Evolutionary conservation across 2,329 filamentous ascomycete genomes (phyloP).

Genomic region (Clarireedia monteithiana): DNA sequence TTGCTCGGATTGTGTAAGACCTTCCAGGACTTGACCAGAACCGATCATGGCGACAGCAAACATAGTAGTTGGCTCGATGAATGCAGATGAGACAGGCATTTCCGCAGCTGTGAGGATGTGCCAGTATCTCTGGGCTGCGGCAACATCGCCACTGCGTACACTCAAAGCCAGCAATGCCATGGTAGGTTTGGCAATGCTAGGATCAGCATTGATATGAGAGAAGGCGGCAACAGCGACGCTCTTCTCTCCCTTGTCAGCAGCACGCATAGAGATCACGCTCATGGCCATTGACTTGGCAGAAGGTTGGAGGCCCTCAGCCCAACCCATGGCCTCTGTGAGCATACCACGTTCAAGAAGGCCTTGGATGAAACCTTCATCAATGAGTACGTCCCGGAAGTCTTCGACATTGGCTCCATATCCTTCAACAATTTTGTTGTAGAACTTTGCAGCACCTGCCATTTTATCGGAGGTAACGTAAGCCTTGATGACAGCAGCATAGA

Average conservation of each 20-base stretch:
- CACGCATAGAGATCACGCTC: slow-evolving; percentile 63
- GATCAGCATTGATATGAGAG: slow-evolving; percentile 44
- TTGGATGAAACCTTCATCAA: slow-evolving; percentile 70
- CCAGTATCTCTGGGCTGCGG: slow-evolving; percentile 75
- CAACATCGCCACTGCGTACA: slow-evolving; percentile 72
- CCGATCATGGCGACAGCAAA: slow-evolving; percentile 82
- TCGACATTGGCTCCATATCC: slow-evolving; percentile 50
- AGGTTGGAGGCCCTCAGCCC: slow-evolving; percentile 58
- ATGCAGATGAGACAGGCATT: slow-evolving; percentile 50
- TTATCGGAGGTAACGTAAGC: slow-evolving; percentile 81
- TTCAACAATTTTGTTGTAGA: slow-evolving; percentile 71
- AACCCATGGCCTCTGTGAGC: slow-evolving; percentile 64
- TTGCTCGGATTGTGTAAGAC: slow-evolving; percentile 66
- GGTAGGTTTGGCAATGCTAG: slow-evolving; percentile 49
- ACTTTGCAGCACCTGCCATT: slow-evolving; percentile 72
- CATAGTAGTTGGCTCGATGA: slow-evolving; percentile 87
- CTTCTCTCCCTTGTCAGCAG: slow-evolving; percentile 72
- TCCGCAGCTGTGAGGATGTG: slow-evolving; percentile 58
- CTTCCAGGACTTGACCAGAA: slow-evolving; percentile 76
- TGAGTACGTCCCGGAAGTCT: slow-evolving; percentile 63
- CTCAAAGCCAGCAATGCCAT: slow-evolving; percentile 83
- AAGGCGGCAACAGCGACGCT: slow-evolving; percentile 62
- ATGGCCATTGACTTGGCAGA: slow-evolving; percentile 56
- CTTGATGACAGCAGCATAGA: slow-evolving; percentile 87
- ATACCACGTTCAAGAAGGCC: slow-evolving; percentile 64